Evolutionary conservation across 768 basidiomycete genomes (phyloP).

Genomic region (Termitomyces sp.): DNA sequence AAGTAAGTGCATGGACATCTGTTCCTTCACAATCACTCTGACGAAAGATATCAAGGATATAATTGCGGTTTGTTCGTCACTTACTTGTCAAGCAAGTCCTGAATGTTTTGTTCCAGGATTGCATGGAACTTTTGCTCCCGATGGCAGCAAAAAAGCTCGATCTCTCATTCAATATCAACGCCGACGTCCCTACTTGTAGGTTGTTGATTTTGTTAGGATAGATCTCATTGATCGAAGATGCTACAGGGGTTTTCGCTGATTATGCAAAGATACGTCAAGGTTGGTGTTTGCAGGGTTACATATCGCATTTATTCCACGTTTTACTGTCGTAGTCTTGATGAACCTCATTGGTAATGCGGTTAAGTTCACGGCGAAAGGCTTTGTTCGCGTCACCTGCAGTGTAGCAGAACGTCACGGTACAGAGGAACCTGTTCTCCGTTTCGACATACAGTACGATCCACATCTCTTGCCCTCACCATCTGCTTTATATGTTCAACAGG

Average conservation of each 20-base stretch:
- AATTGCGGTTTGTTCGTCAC: slow-evolving; percentile 44
- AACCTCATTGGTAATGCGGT: slow-evolving; percentile 75
- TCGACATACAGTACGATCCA: slow-evolving; percentile 51
- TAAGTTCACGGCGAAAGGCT: slow-evolving; percentile 64
- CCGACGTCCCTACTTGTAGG: slow-evolving; percentile 60
- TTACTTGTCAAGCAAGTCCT: not conserved
- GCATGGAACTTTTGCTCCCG: slow-evolving; percentile 69
- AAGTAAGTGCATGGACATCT: slow-evolving; percentile 28
- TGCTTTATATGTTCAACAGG: slow-evolving; percentile 23
- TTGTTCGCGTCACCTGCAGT: slow-evolving; percentile 54
- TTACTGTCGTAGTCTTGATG: slow-evolving; percentile 51
- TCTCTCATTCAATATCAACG: slow-evolving; percentile 64
- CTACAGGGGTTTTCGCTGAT: slow-evolving; percentile 62
- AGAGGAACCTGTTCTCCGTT: slow-evolving; percentile 51
- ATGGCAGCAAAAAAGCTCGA: slow-evolving; percentile 74
- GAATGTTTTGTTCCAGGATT: slow-evolving; percentile 40
- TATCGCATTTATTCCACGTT: not conserved
- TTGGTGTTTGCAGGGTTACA: slow-evolving; percentile 13
- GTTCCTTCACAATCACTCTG: not conserved
- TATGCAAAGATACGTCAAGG: slow-evolving; percentile 73
- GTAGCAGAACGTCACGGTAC: slow-evolving; percentile 35
- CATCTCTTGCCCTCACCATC: not conserved
- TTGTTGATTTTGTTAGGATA: not conserved
- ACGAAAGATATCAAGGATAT: slow-evolving; percentile 39
- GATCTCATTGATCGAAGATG: not conserved